phyloP scores from a whole-genome alignment of 768 basidiomycete genomes.

The Naganishia onofrii region DNA sequence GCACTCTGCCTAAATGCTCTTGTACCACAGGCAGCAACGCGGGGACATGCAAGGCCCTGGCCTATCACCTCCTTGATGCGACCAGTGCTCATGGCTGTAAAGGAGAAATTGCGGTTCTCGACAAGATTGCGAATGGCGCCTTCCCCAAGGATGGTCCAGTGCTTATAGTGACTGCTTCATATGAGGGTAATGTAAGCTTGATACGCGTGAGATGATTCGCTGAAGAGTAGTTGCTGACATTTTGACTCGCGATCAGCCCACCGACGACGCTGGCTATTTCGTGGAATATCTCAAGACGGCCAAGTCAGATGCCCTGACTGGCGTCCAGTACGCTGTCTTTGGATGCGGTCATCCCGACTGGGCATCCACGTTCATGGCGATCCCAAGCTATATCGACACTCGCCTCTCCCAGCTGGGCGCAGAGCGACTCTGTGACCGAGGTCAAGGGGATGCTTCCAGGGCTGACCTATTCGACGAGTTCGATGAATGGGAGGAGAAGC shows the following conservation, averaged over 20 bases:
- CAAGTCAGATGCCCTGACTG: slow-evolving; percentile 36
- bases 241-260: slow-evolving; percentile 49
- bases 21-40: slow-evolving; percentile 54
- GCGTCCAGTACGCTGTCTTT: slow-evolving; percentile 55
- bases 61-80: slow-evolving; percentile 55
- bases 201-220: not conserved
- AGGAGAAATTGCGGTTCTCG: slow-evolving; percentile 54
- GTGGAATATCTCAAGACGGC: slow-evolving; percentile 55
- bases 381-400: slow-evolving; percentile 56
- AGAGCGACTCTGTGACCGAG: slow-evolving; percentile 52
- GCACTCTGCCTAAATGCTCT: too few species aligned
- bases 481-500: slow-evolving; percentile 54
- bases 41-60: slow-evolving; percentile 58
- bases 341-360: slow-evolving; percentile 60
- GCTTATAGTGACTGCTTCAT: slow-evolving; percentile 57
- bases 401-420: slow-evolving; percentile 52
- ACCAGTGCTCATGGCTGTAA: slow-evolving; percentile 55
- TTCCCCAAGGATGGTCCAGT: slow-evolving; percentile 56
- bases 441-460: slow-evolving; percentile 56
- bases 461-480: slow-evolving; percentile 56
- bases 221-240: not conserved
- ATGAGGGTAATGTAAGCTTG: slow-evolving; percentile 53
- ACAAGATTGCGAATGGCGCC: slow-evolving; percentile 45
- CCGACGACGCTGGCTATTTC: slow-evolving; percentile 58
- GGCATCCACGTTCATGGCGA: slow-evolving; percentile 57